Base-by-base conservation (phyloP, 2,329 filamentous ascomycete genomes). In the Colletotrichum chrysophilum region DNA sequence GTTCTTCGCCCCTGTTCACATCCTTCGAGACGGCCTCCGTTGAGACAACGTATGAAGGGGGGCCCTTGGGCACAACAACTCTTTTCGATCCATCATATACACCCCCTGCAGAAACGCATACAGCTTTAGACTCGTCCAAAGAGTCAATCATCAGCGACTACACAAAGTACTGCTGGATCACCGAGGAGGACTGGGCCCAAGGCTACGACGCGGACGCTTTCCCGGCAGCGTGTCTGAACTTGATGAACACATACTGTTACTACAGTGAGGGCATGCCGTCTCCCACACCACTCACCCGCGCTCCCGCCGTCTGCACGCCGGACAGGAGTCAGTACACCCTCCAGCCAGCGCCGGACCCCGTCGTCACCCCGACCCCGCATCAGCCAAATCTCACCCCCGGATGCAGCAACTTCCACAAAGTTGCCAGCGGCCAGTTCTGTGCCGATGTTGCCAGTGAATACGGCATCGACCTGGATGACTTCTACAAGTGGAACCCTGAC, bases 371-470 rank as follows among this genome's bases (percentile, higher is more conserved):
- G 16, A 56, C 38, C n/a, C 4, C 70, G 9, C 38, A 68, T 26
- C 64, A 73, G 1, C 36, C 48, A 18, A 56, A 65, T 43, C 58
- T 73, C n/a, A 67, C 66, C 7, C 32, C 7, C 18, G 73, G 65
- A 36, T 78, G 78, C 73, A 78, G 75, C 52, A 76, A 60, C 21
- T 79, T 78, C 38, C 48, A 79, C 55, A 48, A 58, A 4, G 70
- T 77, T 5, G 24, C 34, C 24, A 34, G 34, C 14, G 61, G 66
- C 12, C 65, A 76, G 38, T 71, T 43, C 2, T 78, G 78, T 55
- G 70, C 66, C 21, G 30, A 24, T 13, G 70, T 78, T 21, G 65
- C 60, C 36, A 28, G 21, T 26, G 62, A 24, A 30, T n/a, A 2
- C 7, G 1, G 32, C 34, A 55, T 73, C 34, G 64, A 13, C 8